phyloP scores from a whole-genome alignment of 331 rosid genomes.

The Phaseolus coccineus region DNA sequence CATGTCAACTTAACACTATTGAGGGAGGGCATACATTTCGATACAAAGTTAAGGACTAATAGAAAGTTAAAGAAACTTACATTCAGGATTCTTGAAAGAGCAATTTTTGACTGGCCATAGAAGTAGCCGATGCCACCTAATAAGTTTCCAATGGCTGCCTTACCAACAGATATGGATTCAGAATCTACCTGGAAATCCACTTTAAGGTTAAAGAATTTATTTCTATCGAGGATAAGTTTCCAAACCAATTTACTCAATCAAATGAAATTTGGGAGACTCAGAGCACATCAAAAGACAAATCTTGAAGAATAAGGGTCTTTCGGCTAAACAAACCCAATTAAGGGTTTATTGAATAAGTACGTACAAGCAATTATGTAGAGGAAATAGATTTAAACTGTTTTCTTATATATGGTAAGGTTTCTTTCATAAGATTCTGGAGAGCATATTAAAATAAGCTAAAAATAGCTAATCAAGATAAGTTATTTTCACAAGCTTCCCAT shows the following conservation, averaged over 20 bases:
- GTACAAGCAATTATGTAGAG: neutral
- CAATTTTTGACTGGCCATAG: slow-evolving; percentile 92
- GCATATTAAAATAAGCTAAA: neutral
- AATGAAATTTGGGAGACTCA: slow-evolving; percentile 29
- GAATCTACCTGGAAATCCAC: slow-evolving; percentile 75
- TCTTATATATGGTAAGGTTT: neutral
- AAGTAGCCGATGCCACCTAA: slow-evolving; percentile 97
- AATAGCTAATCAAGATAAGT: neutral
- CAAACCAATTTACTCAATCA: slow-evolving; percentile 24
- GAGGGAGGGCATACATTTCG: neutral
- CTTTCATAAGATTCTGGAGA: neutral
- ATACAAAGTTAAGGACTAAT: slow-evolving; percentile 5
- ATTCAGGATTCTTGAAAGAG: slow-evolving; percentile 54
- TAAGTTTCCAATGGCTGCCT: slow-evolving; percentile 88
- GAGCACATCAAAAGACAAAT: slow-evolving; percentile 33
- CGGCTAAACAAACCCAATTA: neutral
- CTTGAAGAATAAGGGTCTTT: slow-evolving; percentile 15
- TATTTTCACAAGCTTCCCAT: neutral
- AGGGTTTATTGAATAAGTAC: neutral
- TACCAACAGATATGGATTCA: slow-evolving; percentile 76
- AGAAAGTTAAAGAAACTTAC: slow-evolving; percentile 60
- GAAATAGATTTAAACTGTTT: neutral
- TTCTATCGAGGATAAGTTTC: slow-evolving; percentile 36
- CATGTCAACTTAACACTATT: slow-evolving; percentile 7
- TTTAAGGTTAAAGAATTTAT: slow-evolving; percentile 46